A percentile compares a stretch with the other conserved stretches of the same genome.
These are phyloP conservation scores for Cerioporus squamosus DNA, from an alignment of 1,284 basidiomycete genomes.

Conservation along the genomic window DNA sequence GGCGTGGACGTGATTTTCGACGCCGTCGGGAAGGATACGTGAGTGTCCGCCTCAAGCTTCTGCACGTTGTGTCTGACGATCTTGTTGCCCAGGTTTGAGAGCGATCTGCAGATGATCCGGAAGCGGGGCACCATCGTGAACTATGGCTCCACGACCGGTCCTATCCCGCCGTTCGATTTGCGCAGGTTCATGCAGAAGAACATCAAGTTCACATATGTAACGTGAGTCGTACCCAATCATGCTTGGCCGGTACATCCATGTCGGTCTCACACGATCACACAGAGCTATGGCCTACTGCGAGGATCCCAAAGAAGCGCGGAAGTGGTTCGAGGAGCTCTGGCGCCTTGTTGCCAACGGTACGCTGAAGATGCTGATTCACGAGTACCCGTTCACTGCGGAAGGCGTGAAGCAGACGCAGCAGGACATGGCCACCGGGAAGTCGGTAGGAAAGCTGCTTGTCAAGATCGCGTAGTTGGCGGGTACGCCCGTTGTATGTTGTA, in stretches of 20 bases:
- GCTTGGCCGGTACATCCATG: not conserved
- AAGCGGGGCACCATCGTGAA: constrained; percentile 75
- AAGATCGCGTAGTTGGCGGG: constrained; percentile 42
- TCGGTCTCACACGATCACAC: constrained; percentile 44
- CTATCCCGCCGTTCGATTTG: constrained; percentile 73
- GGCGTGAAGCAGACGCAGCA: constrained; percentile 79
- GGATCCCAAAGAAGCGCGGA: not conserved
- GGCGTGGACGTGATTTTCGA: constrained; percentile 91
- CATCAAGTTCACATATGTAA: constrained; percentile 76
- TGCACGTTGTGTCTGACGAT: not conserved
- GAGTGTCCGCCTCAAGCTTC: not conserved
- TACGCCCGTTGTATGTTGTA: not conserved
- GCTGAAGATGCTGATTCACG: constrained; percentile 76
- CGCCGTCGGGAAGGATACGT: constrained; percentile 94
- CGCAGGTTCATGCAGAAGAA: constrained; percentile 84
- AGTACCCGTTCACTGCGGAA: constrained; percentile 84
- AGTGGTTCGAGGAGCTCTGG: constrained; percentile 54
- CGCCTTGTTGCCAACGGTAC: constrained; percentile 62
- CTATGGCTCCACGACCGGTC: constrained; percentile 90
- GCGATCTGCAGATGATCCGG: constrained; percentile 57
- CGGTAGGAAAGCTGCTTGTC: constrained; percentile 83
- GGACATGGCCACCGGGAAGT: constrained; percentile 79
- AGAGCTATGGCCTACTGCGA: constrained; percentile 34
- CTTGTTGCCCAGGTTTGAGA: constrained; percentile 64
- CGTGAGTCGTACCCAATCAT: constrained; percentile 47